Conservation (phyloP, 768 basidiomycete genomes). For the Amylocystis lapponica region DNA sequence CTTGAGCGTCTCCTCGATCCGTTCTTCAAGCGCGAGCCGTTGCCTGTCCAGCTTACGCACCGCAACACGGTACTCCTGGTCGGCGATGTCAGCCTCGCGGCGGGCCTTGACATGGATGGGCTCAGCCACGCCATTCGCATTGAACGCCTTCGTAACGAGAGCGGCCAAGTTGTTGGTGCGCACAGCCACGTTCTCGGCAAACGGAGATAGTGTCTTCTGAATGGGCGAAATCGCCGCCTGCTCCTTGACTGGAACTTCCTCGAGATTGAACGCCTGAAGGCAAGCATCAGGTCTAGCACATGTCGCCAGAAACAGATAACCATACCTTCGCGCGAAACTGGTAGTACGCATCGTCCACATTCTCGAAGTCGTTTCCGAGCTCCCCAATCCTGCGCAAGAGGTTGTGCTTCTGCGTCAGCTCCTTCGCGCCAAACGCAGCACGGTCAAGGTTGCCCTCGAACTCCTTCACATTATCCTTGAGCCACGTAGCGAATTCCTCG, state of each 20-base stretch:
- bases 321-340: constrained; percentile 78
- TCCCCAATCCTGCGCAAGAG: constrained; percentile 73
- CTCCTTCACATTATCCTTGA: constrained; percentile 70
- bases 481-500: constrained; percentile 84
- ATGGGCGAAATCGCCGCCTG: constrained; percentile 18
- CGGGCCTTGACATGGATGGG: constrained; percentile 67
- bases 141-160: constrained; percentile 69
- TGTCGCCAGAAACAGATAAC: not conserved
- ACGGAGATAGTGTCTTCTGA: constrained; percentile 30
- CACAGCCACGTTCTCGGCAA: constrained; percentile 56
- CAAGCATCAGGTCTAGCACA: not conserved
- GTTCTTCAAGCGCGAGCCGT: constrained; percentile 80
- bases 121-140: constrained; percentile 41
- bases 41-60: constrained; percentile 82
- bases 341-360: constrained; percentile 73
- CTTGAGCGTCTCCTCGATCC: constrained; percentile 79
- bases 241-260: constrained; percentile 26
- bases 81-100: constrained; percentile 76
- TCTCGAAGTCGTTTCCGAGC: constrained; percentile 76
- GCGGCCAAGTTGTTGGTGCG: constrained; percentile 64
- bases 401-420: constrained; percentile 47
- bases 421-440: constrained; percentile 65
- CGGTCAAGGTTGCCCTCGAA: constrained; percentile 74
- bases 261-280: constrained; percentile 55
- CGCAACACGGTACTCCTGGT: constrained; percentile 70